phyloP scores from a whole-genome alignment of 352 stramenopile species.

The Phytopythium sindhum region DNA sequence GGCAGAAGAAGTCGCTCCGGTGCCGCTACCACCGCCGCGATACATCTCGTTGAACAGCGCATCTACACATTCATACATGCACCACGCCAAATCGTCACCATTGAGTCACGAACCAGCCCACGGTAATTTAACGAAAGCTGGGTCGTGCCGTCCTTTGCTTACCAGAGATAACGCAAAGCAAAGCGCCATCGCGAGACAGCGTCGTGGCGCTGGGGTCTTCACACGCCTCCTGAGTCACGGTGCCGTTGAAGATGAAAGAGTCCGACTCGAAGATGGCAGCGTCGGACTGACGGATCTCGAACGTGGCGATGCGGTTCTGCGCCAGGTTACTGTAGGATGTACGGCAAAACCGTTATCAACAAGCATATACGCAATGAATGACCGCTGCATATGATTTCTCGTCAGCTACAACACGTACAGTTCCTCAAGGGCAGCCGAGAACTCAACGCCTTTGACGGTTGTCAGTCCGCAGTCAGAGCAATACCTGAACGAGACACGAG shows the following conservation, averaged over 20 bases:
- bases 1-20: neutral
- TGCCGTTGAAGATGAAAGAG: neutral
- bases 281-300: conserved; percentile 15
- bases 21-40: neutral
- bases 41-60: neutral
- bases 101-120: neutral
- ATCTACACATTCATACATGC: neutral
- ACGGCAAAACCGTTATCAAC: neutral
- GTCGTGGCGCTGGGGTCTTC: neutral
- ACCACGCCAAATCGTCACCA: neutral
- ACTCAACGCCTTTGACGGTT: neutral
- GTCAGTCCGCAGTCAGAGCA: neutral
- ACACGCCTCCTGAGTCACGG: neutral
- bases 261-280: conserved; percentile 1
- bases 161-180: neutral
- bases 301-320: conserved; percentile 7
- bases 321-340: neutral
- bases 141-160: neutral
- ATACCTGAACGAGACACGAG: neutral
- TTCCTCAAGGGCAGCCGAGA: conserved; percentile 13
- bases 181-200: neutral
- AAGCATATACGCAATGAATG: no score
- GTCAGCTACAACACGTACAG: conserved; percentile 16
- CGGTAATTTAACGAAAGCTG: neutral
- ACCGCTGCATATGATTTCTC: no score